phyloP scores from a whole-genome alignment of 345 rosid genomes.

The Theobroma cacao region DNA sequence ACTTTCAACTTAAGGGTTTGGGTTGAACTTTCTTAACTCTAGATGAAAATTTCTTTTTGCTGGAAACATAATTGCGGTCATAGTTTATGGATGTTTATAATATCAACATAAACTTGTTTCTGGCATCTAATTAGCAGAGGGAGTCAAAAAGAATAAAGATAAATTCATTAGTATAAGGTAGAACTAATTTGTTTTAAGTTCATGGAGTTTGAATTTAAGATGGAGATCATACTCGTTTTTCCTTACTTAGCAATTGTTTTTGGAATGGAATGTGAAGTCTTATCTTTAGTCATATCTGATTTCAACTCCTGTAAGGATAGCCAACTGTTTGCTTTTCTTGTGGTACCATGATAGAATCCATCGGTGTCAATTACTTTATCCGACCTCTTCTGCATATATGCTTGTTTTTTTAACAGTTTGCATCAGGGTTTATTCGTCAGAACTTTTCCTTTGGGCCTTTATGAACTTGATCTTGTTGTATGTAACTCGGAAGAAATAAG shows the following conservation, averaged over 20 bases:
- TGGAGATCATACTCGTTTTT: not conserved
- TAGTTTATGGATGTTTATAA: not conserved
- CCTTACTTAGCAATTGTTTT: not conserved
- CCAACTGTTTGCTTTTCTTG: not conserved
- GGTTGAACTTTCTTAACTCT: not conserved
- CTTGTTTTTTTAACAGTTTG: not conserved
- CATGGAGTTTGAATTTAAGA: not conserved
- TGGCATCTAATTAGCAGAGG: not conserved
- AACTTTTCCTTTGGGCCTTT: not conserved
- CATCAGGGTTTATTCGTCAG: not conserved
- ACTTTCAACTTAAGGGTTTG: not conserved
- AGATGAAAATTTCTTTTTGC: not conserved
- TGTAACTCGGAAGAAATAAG: not conserved
- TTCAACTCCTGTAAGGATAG: not conserved
- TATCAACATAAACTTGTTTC: not conserved
- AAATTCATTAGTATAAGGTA: not conserved
- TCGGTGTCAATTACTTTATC: not conserved
- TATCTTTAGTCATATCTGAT: not conserved
- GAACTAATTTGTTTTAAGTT: not conserved
- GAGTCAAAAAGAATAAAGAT: not conserved
- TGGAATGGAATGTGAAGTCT: not conserved
- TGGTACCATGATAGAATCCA: conserved; percentile 10
- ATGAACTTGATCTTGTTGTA: not conserved
- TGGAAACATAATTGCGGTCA: not conserved
- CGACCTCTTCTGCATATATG: not conserved